Percentiles rank a stretch among this genome's conserved stretches.
Conservation (phyloP, 2,329 filamentous ascomycete genomes). For the Talaromyces piceae region DNA sequence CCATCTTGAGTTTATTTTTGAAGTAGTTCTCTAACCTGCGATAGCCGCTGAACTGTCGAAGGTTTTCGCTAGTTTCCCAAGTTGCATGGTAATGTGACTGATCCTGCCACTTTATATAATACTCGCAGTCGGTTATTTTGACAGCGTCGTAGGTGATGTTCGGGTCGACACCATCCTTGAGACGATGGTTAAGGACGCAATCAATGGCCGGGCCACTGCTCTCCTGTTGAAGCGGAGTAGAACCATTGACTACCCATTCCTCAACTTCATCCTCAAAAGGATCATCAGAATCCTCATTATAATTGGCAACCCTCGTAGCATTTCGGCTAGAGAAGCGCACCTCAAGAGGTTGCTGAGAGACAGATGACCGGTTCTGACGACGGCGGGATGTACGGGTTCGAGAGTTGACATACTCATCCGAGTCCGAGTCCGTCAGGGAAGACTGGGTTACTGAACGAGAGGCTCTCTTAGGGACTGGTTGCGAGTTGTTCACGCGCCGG, state of each 20-base stretch:
- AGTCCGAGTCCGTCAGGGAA: constrained; percentile 61
- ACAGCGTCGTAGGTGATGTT: constrained; percentile 49
- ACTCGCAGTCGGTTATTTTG: constrained; percentile 58
- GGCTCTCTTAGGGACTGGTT: constrained; percentile 42
- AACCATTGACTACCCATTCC: constrained; percentile 60
- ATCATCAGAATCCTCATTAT: constrained; percentile 59
- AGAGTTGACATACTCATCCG: constrained; percentile 69
- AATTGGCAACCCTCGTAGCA: constrained; percentile 65
- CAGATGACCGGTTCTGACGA: constrained; percentile 59
- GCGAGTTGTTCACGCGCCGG: constrained; percentile 48
- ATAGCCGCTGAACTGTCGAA: constrained; percentile 72
- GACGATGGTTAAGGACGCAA: constrained; percentile 77
- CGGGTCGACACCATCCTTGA: constrained; percentile 58
- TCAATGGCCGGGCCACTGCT: constrained; percentile 83
- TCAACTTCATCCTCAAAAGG: constrained; percentile 53
- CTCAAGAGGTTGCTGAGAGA: constrained; percentile 61
- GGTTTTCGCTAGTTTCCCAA: constrained; percentile 74
- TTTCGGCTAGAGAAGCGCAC: constrained; percentile 87
- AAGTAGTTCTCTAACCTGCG: constrained; percentile 94
- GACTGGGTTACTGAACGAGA: constrained; percentile 44
- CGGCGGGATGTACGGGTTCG: constrained; percentile 65
- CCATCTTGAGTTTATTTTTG: constrained; percentile 66
- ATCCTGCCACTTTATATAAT: constrained; percentile 90
- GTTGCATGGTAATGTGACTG: constrained; percentile 93
- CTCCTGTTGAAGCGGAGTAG: constrained; percentile 59